Percentiles rank a stretch among this genome's conserved stretches.
Evolutionary conservation across 129 eudicot genomes (phyloP).

Genomic region (Pittosporum tobira): DNA sequence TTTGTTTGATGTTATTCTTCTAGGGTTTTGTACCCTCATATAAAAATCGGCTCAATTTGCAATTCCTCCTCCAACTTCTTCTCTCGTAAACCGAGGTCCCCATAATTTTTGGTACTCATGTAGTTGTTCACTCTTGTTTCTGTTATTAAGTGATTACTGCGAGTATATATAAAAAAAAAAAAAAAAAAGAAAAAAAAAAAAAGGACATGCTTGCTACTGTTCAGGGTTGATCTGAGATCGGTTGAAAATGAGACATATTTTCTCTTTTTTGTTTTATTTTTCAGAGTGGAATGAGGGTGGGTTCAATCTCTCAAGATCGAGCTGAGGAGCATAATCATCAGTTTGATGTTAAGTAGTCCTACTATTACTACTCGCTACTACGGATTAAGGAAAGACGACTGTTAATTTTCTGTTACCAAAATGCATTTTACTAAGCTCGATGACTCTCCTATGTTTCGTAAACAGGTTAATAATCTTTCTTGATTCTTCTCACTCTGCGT

Average conservation of each 20-base stretch:
- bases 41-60: constrained; percentile 1
- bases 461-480: constrained; percentile 45
- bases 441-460: constrained; percentile 98
- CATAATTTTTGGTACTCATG: constrained; percentile 5
- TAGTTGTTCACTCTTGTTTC: background rate
- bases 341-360: constrained; percentile 14
- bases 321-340: background rate
- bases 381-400: background rate
- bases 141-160: background rate
- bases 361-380: background rate
- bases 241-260: constrained; percentile 27
- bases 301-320: constrained; percentile 5
- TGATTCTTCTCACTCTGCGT: no score
- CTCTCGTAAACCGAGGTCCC: background rate
- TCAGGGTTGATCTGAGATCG: constrained; percentile 20
- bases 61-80: background rate
- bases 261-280: background rate
- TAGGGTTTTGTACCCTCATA: constrained; percentile 38
- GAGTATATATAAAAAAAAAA: constrained; percentile 4
- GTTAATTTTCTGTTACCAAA: constrained; percentile 18
- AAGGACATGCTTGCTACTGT: background rate
- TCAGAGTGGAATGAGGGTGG: background rate
- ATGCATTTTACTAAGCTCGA: constrained; percentile 97
- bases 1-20: constrained; percentile 18
- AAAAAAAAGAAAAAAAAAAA: no score